Base-by-base conservation (phyloP, 2,329 filamentous ascomycete genomes). In the Macrophomina pseudophaseolina region DNA sequence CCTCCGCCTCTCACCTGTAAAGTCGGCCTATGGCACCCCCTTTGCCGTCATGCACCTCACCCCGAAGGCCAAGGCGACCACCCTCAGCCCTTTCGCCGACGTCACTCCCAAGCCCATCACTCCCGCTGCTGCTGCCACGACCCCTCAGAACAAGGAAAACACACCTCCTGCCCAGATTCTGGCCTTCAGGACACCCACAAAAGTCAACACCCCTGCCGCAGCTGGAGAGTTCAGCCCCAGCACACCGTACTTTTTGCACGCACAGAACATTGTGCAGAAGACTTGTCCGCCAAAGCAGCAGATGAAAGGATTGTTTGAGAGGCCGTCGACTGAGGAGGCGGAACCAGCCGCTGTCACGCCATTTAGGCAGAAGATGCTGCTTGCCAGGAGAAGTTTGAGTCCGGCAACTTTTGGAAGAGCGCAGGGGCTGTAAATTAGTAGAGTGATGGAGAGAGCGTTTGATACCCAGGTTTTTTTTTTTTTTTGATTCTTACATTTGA, bases 251-350 rank as follows among this genome's bases (percentile, higher is more conserved):
- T 82, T 80, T 68, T 74, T 80, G 30, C 79, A 80, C 68, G 79
- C 77, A 44, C 75, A 76, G 68, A 76, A 76, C 42, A 70, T 84
- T 16, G 78, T 83, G 3, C 84, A 85, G 66, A 81, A 84, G 72
- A 86, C 85, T 0, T 84, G 83, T 66, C 85, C 85, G 1, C 83
- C 84, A 0, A 87, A 87, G 72, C 82, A 84, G 71, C 38, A 16
- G 28, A 48, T 60, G 12, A 63, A 54, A 44, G 54, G 64, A 12
- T 14, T 71, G 30, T 70, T 71, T 44, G 56, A 64, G 3, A 16
- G 58, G 52, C 46, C 23, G 23, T 23, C 23, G 18, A 38, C 3
- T 33, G 30, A 28, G 30, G 4, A 11, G 58, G 42, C 11, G 53
- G 32, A 16, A 1, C 7, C 35, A 11, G 54, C 33, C 23, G 23